A percentile compares a stretch with the other conserved stretches of the same genome.
phyloP scores from a whole-genome alignment of 2,329 filamentous ascomycete genomes.

The Diatrype stigma region DNA sequence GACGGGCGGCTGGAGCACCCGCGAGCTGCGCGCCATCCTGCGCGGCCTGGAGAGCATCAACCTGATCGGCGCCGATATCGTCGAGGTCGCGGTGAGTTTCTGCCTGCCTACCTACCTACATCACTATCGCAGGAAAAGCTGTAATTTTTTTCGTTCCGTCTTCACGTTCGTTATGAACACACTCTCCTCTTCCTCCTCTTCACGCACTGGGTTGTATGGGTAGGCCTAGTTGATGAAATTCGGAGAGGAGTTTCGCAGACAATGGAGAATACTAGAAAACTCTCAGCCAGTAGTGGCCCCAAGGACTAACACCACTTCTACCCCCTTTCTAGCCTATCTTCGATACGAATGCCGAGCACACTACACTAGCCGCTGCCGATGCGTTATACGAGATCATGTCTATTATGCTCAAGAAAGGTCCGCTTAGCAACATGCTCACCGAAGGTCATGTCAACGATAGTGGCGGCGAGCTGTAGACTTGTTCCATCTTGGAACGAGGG shows the following conservation, averaged over 20 bases:
- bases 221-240: too few species aligned
- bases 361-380: slow-evolving; percentile 55
- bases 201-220: too few species aligned
- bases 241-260: too few species aligned
- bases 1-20: slow-evolving; percentile 71
- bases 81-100: slow-evolving; percentile 59
- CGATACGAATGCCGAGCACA: slow-evolving; percentile 61
- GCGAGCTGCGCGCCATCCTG: slow-evolving; percentile 68
- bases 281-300: too few species aligned
- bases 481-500: too few species aligned
- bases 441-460: slow-evolving; percentile 11
- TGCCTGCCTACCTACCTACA: not conserved
- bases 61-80: slow-evolving; percentile 66
- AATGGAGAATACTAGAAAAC: too few species aligned
- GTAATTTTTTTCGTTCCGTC: not conserved
- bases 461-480: slow-evolving; percentile 4
- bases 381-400: slow-evolving; percentile 67
- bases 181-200: too few species aligned
- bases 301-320: not conserved
- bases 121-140: not conserved
- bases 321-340: slow-evolving; percentile 43
- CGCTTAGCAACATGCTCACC: slow-evolving; percentile 38
- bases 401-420: slow-evolving; percentile 69
- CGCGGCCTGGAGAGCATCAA: slow-evolving; percentile 66
- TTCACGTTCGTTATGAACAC: too few species aligned